phyloP scores from a whole-genome alignment of 2,329 filamentous ascomycete genomes.

The Cryphonectria parasitica region DNA sequence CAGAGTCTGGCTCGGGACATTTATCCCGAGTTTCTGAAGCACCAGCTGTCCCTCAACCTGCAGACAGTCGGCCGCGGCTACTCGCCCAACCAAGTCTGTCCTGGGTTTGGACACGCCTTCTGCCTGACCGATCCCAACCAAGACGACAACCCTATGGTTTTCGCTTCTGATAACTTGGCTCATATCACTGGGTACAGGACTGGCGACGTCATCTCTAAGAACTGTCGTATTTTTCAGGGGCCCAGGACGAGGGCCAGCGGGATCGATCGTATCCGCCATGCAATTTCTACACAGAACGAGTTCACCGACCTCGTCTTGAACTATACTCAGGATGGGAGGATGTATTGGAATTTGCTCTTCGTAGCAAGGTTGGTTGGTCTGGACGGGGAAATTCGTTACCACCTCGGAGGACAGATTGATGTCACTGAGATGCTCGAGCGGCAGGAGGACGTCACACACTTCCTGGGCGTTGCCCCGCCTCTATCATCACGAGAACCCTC shows the following conservation, averaged over 20 bases:
- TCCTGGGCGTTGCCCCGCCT: conserved; percentile 8
- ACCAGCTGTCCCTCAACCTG: conserved; percentile 19
- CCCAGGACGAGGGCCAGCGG: conserved; percentile 17
- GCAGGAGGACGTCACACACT: conserved; percentile 10
- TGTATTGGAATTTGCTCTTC: conserved; percentile 25
- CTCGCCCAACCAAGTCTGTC: conserved; percentile 19
- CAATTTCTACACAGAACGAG: conserved; percentile 9
- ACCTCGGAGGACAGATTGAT: conserved; percentile 23
- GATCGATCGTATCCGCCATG: conserved; percentile 21
- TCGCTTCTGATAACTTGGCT: conserved; percentile 16
- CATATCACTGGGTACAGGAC: conserved; percentile 15
- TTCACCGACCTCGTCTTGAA: conserved; percentile 25
- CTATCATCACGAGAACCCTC: background rate
- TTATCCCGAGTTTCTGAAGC: conserved; percentile 25
- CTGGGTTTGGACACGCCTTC: conserved; percentile 21
- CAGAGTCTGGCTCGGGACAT: conserved; percentile 19
- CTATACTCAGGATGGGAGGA: conserved; percentile 12
- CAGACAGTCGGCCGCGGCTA: conserved; percentile 19
- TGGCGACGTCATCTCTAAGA: conserved; percentile 5
- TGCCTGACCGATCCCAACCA: conserved; percentile 13
- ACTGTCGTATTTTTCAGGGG: conserved; percentile 23
- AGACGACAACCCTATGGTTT: conserved; percentile 14
- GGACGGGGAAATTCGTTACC: conserved; percentile 10
- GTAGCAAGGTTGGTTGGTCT: conserved; percentile 10
- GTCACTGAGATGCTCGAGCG: conserved; percentile 21